Conservation (phyloP, 768 basidiomycete genomes). For the Suillus ampliporus region DNA sequence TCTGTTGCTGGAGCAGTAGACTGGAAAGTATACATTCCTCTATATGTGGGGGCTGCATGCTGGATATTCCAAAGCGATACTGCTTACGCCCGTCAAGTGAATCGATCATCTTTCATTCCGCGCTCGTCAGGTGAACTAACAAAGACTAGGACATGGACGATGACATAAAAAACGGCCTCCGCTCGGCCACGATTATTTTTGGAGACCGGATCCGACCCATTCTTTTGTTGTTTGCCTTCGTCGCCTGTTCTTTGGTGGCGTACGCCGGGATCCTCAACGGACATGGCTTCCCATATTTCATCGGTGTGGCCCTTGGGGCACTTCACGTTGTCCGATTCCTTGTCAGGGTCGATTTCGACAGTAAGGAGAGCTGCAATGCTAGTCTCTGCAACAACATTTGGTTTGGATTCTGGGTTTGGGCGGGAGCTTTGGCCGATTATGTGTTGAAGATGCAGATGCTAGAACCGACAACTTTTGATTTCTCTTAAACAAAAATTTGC, state of each 20-base stretch:
- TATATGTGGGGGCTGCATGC: too few relatives aligned
- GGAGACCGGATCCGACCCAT: conserved; percentile 63
- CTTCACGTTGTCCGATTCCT: not conserved
- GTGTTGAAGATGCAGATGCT: not conserved
- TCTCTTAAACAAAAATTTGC: too few relatives aligned
- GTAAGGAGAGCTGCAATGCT: not conserved
- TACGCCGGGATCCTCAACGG: conserved; percentile 51
- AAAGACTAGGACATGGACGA: conserved; percentile 69
- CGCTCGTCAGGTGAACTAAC: conserved; percentile 57
- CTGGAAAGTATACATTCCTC: not conserved
- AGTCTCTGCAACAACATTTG: not conserved
- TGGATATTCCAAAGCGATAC: too few relatives aligned
- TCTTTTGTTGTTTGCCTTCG: conserved; percentile 57
- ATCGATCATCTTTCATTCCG: not conserved
- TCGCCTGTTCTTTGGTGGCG: conserved; percentile 8
- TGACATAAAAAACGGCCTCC: conserved; percentile 70
- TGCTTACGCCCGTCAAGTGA: too few relatives aligned
- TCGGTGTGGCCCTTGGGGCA: not conserved
- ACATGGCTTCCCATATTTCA: conserved; percentile 31
- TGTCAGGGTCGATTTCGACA: not conserved
- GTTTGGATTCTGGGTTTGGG: not conserved
- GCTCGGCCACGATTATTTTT: conserved; percentile 77
- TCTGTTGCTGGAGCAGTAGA: not conserved
- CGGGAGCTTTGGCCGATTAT: not conserved
- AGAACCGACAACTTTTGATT: too few relatives aligned